Evolutionary conservation across 805 yeast genomes (phyloP).

Genomic region (Teunomyces barrocoloradensis): DNA sequence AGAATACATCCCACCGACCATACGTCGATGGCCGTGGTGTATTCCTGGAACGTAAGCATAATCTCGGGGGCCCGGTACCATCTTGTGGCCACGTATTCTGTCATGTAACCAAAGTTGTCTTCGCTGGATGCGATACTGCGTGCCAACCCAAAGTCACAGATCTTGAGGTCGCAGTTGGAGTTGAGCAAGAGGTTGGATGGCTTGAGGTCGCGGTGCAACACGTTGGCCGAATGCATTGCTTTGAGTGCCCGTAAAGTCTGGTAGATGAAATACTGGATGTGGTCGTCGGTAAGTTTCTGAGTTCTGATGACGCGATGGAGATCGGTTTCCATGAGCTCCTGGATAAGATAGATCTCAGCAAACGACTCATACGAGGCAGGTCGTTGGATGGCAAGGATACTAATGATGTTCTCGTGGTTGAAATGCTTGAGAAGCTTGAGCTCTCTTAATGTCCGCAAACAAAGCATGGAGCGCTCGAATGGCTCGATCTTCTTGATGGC

Average conservation of each 20-base stretch:
- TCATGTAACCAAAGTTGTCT: conserved; percentile 78
- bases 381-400: conserved; percentile 83
- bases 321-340: conserved; percentile 87
- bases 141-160: conserved; percentile 94
- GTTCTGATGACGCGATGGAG: conserved; percentile 77
- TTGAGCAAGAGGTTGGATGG: conserved; percentile 85
- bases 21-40: conserved; percentile 91
- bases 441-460: conserved; percentile 85
- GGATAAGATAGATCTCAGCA: conserved; percentile 84
- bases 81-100: conserved; percentile 95
- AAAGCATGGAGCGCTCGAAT: conserved; percentile 83
- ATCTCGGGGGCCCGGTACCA: conserved; percentile 99
- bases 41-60: conserved; percentile 90
- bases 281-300: conserved; percentile 85
- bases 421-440: conserved; percentile 85
- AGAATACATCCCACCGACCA: conserved; percentile 97
- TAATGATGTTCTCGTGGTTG: conserved; percentile 89
- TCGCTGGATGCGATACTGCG: conserved; percentile 59
- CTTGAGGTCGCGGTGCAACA: conserved; percentile 88
- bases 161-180: conserved; percentile 89
- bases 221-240: conserved; percentile 90
- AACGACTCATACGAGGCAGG: conserved; percentile 75
- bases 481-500: conserved; percentile 95
- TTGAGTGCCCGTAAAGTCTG: conserved; percentile 89
- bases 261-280: conserved; percentile 88